phyloP scores from a whole-genome alignment of 1,284 basidiomycete genomes.

The Apiotrichum akiyoshidainum region DNA sequence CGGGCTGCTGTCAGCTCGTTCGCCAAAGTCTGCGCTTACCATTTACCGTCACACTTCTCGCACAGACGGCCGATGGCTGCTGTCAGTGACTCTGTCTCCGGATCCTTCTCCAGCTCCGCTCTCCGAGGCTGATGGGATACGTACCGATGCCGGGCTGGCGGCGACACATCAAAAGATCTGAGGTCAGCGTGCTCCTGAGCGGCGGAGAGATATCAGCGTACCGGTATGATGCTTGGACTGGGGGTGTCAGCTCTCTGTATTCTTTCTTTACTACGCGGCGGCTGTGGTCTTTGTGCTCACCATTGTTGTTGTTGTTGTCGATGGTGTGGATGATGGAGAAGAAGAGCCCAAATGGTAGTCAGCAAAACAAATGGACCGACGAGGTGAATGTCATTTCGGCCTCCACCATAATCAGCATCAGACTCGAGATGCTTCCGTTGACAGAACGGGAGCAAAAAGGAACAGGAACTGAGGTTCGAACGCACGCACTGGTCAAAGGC shows the following conservation, averaged over 20 bases:
- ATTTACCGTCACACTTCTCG: conserved; percentile 99
- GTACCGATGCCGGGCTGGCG: conserved; percentile 90
- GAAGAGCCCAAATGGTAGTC: too few relatives aligned
- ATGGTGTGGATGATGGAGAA: too few relatives aligned
- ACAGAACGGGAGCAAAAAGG: too few relatives aligned
- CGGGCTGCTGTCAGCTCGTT: conserved; percentile 60
- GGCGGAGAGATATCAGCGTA: conserved; percentile 45
- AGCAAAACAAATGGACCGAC: too few relatives aligned
- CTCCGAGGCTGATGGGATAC: conserved; percentile 37
- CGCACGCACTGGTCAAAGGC: too few relatives aligned
- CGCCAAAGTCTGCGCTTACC: conserved; percentile 59
- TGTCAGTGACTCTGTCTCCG: not conserved
- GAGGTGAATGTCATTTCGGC: too few relatives aligned
- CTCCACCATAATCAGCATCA: too few relatives aligned
- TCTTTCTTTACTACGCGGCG: not conserved
- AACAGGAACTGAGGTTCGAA: too few relatives aligned
- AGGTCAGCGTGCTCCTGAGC: not conserved
- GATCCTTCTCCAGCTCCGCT: too few relatives aligned
- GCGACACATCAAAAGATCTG: conserved; percentile 94
- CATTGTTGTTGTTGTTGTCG: conserved; percentile 3
- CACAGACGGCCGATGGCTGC: conserved; percentile 92
- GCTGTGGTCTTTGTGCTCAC: conserved; percentile 4
- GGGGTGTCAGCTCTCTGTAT: conserved; percentile 17
- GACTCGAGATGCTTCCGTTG: too few relatives aligned
- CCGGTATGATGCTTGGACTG: conserved; percentile 88